phyloP scores from a whole-genome alignment of 2,329 filamentous ascomycete genomes.

The Myrmaecium sp. region DNA sequence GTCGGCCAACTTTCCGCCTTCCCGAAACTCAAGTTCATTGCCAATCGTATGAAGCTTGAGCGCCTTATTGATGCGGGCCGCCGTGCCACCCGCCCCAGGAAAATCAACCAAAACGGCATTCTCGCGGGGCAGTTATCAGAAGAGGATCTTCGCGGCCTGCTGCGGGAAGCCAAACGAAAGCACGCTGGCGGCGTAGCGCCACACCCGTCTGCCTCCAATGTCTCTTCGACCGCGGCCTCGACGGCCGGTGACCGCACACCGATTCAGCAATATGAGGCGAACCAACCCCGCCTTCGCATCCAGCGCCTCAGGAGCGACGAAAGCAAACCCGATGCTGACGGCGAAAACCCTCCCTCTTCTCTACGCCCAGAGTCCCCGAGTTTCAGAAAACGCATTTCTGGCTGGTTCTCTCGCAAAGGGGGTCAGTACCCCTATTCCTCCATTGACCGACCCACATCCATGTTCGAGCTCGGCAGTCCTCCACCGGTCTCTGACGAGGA shows the following conservation, averaged over 20 bases:
- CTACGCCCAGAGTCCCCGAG: conserved; percentile 12
- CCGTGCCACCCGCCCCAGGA: conserved; percentile 20
- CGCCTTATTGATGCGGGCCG: conserved; percentile 43
- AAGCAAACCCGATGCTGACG: neutral
- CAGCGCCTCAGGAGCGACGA: neutral
- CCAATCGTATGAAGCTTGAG: conserved; percentile 75
- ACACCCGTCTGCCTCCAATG: conserved; percentile 14
- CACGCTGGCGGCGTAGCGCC: conserved; percentile 13
- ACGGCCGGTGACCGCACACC: conserved; percentile 13
- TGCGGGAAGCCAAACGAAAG: conserved; percentile 16
- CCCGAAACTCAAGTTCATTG: conserved; percentile 80
- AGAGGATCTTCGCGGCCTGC: conserved; percentile 27
- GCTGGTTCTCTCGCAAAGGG: conserved; percentile 3
- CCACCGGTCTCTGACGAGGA: conserved; percentile 9
- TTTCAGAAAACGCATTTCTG: conserved; percentile 9
- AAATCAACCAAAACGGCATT: conserved; percentile 14
- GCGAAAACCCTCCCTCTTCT: too few relatives aligned
- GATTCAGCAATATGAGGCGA: conserved; percentile 6
- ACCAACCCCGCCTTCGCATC: conserved; percentile 3
- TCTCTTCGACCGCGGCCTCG: conserved; percentile 11
- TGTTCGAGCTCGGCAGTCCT: conserved; percentile 21
- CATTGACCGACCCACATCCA: conserved; percentile 15
- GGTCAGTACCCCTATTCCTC: conserved; percentile 7
- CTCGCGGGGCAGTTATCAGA: conserved; percentile 25
- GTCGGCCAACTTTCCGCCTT: conserved; percentile 80